phyloP scores from a whole-genome alignment of 225 moss, liverwort and hornwort species.

The Climacium dendroides region DNA sequence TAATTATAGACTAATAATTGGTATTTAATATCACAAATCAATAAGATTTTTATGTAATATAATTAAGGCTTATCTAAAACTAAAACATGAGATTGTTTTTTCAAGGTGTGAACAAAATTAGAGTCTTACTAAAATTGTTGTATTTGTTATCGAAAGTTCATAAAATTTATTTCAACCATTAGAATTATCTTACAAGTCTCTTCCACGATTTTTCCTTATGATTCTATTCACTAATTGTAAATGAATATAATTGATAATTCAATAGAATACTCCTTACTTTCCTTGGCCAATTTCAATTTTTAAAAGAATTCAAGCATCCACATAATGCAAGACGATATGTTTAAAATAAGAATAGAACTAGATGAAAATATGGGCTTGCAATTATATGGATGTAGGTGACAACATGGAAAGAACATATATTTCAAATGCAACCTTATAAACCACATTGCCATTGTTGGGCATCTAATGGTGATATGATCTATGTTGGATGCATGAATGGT shows the following conservation, averaged over 20 bases:
- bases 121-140: too few relatives aligned
- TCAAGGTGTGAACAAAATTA: not conserved
- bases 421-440: constrained; percentile 8
- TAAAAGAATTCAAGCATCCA: not conserved
- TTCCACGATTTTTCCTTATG: accelerated
- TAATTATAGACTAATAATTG: too few relatives aligned
- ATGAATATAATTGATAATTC: not conserved
- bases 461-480: constrained; percentile 54
- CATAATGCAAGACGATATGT: not conserved
- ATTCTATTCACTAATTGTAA: not conserved
- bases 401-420: constrained; percentile 35
- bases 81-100: too few relatives aligned
- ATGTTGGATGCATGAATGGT: constrained; percentile 56
- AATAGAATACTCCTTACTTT: not conserved
- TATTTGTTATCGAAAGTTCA: too few relatives aligned
- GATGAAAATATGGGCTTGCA: not conserved
- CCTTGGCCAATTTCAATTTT: not conserved
- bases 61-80: not conserved
- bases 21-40: not conserved
- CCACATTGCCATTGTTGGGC: constrained; percentile 80
- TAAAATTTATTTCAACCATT: not conserved
- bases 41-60: not conserved
- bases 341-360: not conserved
- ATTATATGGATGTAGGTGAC: constrained; percentile 30
- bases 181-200: too few relatives aligned